phyloP scores from a whole-genome alignment of 2,329 filamentous ascomycete genomes.

The Talaromyces islandicus region DNA sequence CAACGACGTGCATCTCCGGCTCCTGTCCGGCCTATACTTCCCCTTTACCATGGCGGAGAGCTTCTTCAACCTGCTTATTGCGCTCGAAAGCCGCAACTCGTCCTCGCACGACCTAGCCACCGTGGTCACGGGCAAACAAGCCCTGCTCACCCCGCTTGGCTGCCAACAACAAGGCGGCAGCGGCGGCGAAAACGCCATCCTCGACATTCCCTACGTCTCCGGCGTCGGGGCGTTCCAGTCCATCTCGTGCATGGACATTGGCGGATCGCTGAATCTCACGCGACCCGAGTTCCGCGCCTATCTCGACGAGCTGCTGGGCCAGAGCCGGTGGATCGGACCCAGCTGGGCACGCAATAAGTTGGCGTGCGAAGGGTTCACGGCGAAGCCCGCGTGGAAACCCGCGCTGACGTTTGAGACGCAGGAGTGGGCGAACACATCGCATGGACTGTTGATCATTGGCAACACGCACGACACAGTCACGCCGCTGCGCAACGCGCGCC shows the following conservation, averaged over 20 bases:
- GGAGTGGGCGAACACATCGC: slow-evolving; percentile 1
- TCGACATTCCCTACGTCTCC: slow-evolving; percentile 1
- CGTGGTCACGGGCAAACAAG: neutral
- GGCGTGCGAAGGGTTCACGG: slow-evolving; percentile 1
- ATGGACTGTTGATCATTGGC: neutral
- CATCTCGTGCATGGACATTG: slow-evolving; percentile 5
- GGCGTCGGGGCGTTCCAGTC: slow-evolving; percentile 4
- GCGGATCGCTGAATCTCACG: neutral
- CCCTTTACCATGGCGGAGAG: slow-evolving; percentile 3
- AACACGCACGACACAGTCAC: slow-evolving; percentile 2
- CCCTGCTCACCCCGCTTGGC: neutral
- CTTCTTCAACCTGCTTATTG: neutral
- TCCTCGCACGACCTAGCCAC: neutral
- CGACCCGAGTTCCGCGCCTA: neutral
- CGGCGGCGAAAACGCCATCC: neutral
- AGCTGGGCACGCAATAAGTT: slow-evolving; percentile 5
- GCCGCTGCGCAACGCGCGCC: slow-evolving; percentile 1
- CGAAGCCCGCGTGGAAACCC: neutral
- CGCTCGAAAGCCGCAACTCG: neutral
- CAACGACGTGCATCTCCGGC: neutral
- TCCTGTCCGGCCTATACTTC: slow-evolving; percentile 1
- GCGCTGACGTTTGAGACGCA: neutral
- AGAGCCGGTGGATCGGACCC: slow-evolving; percentile 2
- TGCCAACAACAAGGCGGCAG: neutral
- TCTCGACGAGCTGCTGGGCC: neutral